Percentiles rank a stretch among this genome's conserved stretches.
These are phyloP conservation scores for Tetracladium setigerum DNA, from an alignment of 495 filamentous ascomycete species.

Conservation along the genomic window DNA sequence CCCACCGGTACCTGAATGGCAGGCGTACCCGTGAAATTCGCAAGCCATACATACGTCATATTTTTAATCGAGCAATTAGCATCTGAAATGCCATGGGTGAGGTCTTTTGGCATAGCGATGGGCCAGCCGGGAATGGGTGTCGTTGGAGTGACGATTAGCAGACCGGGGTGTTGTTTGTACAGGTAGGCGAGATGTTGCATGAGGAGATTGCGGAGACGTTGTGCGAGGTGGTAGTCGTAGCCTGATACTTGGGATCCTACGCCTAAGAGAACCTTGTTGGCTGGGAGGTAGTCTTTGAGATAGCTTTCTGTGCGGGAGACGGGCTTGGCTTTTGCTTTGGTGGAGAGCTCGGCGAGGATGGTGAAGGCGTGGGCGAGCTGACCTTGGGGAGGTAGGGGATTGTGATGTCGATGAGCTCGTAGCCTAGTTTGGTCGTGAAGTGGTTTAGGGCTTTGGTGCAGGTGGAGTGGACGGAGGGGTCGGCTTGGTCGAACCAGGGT, in stretches of 20 bases:
- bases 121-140: conserved; percentile 68
- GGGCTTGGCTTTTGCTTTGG: conserved; percentile 21
- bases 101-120: conserved; percentile 37
- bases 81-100: conserved; percentile 63
- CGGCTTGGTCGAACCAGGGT: conserved; percentile 67
- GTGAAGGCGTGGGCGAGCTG: conserved; percentile 75
- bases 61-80: conserved; percentile 62
- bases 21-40: conserved; percentile 77
- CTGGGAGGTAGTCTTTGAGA: conserved; percentile 48
- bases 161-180: conserved; percentile 62
- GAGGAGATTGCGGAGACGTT: conserved; percentile 64
- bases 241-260: conserved; percentile 56
- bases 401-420: conserved; percentile 62
- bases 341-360: conserved; percentile 63
- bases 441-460: conserved; percentile 55
- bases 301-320: conserved; percentile 25
- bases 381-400: conserved; percentile 69
- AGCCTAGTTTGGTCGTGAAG: conserved; percentile 49
- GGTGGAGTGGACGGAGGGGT: conserved; percentile 49
- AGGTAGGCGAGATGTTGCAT: conserved; percentile 79
- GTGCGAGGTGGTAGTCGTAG: conserved; percentile 63
- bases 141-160: conserved; percentile 76
- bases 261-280: conserved; percentile 67
- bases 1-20: conserved; percentile 73
- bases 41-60: conserved; percentile 86